A percentile compares a stretch with the other conserved stretches of the same genome.
phyloP scores from a whole-genome alignment of 345 rosid species.

The Lepidium africanum region DNA sequence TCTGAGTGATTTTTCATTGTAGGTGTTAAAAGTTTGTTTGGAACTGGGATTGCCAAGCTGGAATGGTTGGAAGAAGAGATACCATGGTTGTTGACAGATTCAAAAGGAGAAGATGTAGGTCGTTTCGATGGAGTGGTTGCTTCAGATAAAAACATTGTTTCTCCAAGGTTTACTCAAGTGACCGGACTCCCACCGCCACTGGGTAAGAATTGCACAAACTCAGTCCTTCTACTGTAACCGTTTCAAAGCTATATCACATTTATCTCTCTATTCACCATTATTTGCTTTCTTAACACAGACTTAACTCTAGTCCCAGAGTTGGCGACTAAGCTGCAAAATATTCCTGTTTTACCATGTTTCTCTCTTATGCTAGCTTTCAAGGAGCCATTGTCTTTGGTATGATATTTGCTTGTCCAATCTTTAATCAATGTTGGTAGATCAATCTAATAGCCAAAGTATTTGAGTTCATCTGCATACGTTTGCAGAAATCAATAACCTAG shows the following conservation, averaged over 20 bases:
- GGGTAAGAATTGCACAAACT: constrained; percentile 33
- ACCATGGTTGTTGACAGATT: constrained; percentile 56
- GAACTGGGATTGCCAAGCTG: constrained; percentile 50
- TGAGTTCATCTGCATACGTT: neutral
- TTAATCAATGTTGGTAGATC: neutral
- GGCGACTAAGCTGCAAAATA: constrained; percentile 42
- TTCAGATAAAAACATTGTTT: constrained; percentile 58
- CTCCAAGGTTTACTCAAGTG: constrained; percentile 50
- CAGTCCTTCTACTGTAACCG: neutral
- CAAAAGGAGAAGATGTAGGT: constrained; percentile 55
- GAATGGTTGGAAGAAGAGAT: constrained; percentile 60
- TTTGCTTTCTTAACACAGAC: constrained; percentile 41
- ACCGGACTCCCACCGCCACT: constrained; percentile 60
- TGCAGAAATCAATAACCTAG: neutral
- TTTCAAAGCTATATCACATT: neutral
- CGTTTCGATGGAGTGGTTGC: constrained; percentile 57
- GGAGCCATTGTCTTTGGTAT: constrained; percentile 67
- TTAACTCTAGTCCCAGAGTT: constrained; percentile 44
- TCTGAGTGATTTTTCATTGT: constrained; percentile 6
- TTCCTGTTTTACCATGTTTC: constrained; percentile 72
- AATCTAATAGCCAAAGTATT: neutral
- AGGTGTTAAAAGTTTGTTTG: constrained; percentile 72
- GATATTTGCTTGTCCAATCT: neutral
- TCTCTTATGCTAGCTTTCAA: constrained; percentile 76
- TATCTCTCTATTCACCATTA: neutral